Evolutionary conservation across 2,329 filamentous ascomycete species (phyloP).

Genomic region (Periglandula ipomoeae): DNA sequence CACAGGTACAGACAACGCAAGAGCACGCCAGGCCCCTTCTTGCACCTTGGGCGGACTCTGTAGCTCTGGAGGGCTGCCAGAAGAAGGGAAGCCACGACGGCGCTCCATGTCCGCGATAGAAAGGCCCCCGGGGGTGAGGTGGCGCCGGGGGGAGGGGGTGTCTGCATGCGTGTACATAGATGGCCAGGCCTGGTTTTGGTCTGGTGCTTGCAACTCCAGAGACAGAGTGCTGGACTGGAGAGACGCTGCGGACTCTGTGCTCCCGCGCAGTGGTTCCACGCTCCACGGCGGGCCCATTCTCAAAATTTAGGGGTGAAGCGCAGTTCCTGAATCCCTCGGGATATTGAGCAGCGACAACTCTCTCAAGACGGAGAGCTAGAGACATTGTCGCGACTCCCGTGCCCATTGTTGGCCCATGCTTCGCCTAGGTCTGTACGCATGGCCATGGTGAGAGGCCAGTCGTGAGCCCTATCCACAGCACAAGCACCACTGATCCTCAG

Average conservation of each 20-base stretch:
- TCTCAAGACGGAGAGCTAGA: neutral
- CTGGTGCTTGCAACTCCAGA: neutral
- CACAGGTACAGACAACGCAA: neutral
- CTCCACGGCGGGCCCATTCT: neutral
- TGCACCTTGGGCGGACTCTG: neutral
- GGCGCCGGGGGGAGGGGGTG: too few relatives aligned
- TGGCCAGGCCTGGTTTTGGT: too few relatives aligned
- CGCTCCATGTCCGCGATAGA: too few relatives aligned
- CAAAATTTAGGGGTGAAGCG: neutral
- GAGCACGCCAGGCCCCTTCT: neutral
- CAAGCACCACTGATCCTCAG: too few relatives aligned
- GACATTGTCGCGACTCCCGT: neutral
- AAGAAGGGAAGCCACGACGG: too few relatives aligned
- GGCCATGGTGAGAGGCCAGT: too few relatives aligned
- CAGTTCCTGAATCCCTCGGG: constrained; percentile 1
- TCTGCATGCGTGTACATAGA: too few relatives aligned
- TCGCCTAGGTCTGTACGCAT: too few relatives aligned
- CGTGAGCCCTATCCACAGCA: too few relatives aligned
- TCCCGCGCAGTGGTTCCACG: neutral
- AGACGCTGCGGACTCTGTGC: neutral
- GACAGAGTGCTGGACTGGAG: neutral
- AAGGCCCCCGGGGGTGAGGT: too few relatives aligned
- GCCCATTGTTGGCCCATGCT: neutral
- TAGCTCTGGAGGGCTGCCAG: too few relatives aligned
- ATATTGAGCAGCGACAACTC: neutral